Evolutionary conservation across 2,329 filamentous ascomycete species (phyloP), one percentile per base, ranked within the genome.

Genomic region (Remersonia thermophila): DNA sequence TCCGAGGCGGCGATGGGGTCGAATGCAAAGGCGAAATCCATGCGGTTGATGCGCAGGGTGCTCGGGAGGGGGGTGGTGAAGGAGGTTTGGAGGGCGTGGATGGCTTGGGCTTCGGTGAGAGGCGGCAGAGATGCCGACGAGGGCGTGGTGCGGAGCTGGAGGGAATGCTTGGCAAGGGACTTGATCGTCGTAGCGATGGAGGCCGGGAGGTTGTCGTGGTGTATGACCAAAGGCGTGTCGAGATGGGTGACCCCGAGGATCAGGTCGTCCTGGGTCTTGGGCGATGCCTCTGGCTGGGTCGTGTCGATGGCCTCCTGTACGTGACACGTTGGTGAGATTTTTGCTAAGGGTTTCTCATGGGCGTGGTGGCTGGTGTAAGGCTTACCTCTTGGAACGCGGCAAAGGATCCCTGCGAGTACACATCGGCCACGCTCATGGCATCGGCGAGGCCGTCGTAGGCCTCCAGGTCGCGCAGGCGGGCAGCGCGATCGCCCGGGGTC

Each of bases 391-490:
- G 52, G 11, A 51, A 56, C 3, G 47, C 55, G 3, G 63, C 65
- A 32, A 71, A 65, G 4, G 62, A 61, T 16, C 63, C 58, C 12
- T 58, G 55, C 15, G 71, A 71, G 49, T 66, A 72, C 2, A 79
- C 39, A 54, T 91, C 83, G 14, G 74, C 69, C 27, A 69, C 67
- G 52, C 83, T 86, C 56, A 83, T 62, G 1, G 65, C 58, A 7
- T 77, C 71, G 9, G 66, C 60, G 42, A 77, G 72, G 2, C 57
- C 52, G 13, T 72, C 70, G 33, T 76, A 69, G 3, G 62, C 60
- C 15, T 60, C 55, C 1, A 85, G 55, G 11, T 59, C 47, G 9
- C 52, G 46, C 3, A 59, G 43, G 33, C 55, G 53, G 23, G 49
- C 44, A 4, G 35, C 27, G 1, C 37, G 29, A 16, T 23, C 20